Base-by-base conservation (phyloP, 2,329 filamentous ascomycete genomes). In the Tothia fuscella region DNA sequence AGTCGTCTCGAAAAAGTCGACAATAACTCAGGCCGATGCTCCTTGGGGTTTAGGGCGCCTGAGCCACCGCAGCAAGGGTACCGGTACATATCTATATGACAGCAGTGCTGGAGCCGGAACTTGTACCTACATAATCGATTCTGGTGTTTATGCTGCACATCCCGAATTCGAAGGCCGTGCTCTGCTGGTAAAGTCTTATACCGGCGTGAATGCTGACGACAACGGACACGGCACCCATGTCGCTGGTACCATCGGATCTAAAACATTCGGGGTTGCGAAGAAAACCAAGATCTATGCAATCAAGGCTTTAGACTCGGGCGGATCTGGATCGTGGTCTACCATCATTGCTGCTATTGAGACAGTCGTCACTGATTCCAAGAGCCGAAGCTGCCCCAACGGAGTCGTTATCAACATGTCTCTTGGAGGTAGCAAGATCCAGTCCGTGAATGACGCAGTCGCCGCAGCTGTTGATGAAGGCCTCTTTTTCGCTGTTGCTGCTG, bases 201-300 rank as follows among this genome's bases (percentile, higher is more conserved):
- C 50, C 20, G 48, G 39, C 47, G 46, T 57, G 51, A 38, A 43
- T 10, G 53, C 58, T 43, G 57, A 53, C 17, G 64, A 71, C 48
- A 74, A 78, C 51, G 76, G 76, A 10, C 77, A 80, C 57, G 77
- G 77, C 30, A 76, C 66, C 42, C 78, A 80, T 60, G 74, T 78
- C 20, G 68, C 74, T 7, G 77, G 74, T 19, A 80, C 74, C 13
- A 71, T 78, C 32, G 77, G 64, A 17, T 73, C 74, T 25, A 63
- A 60, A 41, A 78, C 71, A 3, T 79, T 73, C 45, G 77, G 77
- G 47, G 74, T 80, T 4, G 72, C 76, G 50, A 78, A 78, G 61
- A 68, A 68, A 41, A 67, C 66, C 43, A 59, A 62, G 42, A 58
- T 77, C 33, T 57, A 76, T 40, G 72, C 67, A 28, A 73, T 80